A percentile compares a stretch with the other conserved stretches of the same genome.
These are phyloP conservation scores for Tilletia walkeri DNA, from an alignment of 1,284 basidiomycete species.

Conservation along the genomic window DNA sequence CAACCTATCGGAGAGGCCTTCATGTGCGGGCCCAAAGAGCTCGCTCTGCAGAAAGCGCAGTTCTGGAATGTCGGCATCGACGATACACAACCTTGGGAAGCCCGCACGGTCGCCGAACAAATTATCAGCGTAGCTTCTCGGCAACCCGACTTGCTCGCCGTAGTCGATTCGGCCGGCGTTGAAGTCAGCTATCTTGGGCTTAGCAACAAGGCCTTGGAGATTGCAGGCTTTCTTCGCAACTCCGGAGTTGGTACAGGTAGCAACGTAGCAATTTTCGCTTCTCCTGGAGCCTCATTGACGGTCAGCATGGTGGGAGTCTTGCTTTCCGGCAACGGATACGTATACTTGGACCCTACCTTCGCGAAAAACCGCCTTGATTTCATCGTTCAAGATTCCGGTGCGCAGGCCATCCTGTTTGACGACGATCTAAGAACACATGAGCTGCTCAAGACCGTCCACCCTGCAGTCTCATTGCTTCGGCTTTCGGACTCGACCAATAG, in stretches of 20 bases:
- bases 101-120: background rate
- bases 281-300: background rate
- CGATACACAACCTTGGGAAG: background rate
- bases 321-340: slow-evolving; percentile 1
- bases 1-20: background rate
- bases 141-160: background rate
- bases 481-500: background rate
- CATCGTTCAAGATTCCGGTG: background rate
- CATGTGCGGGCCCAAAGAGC: background rate
- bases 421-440: background rate
- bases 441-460: background rate
- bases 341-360: background rate
- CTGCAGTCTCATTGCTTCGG: background rate
- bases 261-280: background rate
- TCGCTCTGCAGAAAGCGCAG: background rate
- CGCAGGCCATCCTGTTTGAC: background rate
- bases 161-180: background rate
- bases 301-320: background rate
- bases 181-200: slow-evolving; percentile 1
- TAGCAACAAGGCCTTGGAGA: background rate
- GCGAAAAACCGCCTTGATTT: background rate
- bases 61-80: slow-evolving; percentile 5
- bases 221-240: background rate
- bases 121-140: background rate
- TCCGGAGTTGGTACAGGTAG: background rate